Base-by-base conservation (phyloP, 192 early-diverging fungal genomes). In the Coemansia sp. region DNA sequence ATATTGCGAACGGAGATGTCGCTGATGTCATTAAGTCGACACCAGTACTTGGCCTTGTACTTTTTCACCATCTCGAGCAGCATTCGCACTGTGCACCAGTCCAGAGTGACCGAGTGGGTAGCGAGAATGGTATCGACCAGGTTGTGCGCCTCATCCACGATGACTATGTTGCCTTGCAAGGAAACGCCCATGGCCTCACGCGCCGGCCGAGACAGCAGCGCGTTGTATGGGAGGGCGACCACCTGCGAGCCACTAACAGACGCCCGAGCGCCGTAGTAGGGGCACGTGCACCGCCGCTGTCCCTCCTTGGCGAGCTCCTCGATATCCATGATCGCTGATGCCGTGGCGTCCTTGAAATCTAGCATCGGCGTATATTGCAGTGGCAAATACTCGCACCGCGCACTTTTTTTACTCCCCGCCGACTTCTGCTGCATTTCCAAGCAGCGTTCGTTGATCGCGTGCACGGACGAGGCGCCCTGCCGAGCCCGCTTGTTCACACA, bases 201-300 rank as follows among this genome's bases (percentile, higher is more conserved):
- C 0, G 93, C 88, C 1, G 86, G 71, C 51, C 85, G 84, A 42
- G 91, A 90, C n/a, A 96, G 75, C 54, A 96, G 68, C 51, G 93
- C 84, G 57, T 93, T 91, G 74, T 98, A 98, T 2, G 96, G 96
- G 31, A 98, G 65, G n/a, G 91, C 89, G 0, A 98, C 90, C 9
- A 96, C 76, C 77, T 94, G 76, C 20, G 76, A 62, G 4, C 46
- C 36, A 6, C 54, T 56, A 11, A 79, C 82, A 0, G 88, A 80
- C 10, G 84, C 71, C 10, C 95, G 76, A 6, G 89, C 73, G 15
- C 93, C 96, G 66, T 96, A 97, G 67, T 98, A 97, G 0, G 95
- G 88, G 67, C 94, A 97, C 0, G 85, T 85, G 6, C 73, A 46
- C 2, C 85, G 63, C 22, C 77, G 59, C 22, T 82, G 72, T 1